Evolutionary conservation across 805 yeast species (phyloP).

Genomic region (Ogataea polymorpha): DNA sequence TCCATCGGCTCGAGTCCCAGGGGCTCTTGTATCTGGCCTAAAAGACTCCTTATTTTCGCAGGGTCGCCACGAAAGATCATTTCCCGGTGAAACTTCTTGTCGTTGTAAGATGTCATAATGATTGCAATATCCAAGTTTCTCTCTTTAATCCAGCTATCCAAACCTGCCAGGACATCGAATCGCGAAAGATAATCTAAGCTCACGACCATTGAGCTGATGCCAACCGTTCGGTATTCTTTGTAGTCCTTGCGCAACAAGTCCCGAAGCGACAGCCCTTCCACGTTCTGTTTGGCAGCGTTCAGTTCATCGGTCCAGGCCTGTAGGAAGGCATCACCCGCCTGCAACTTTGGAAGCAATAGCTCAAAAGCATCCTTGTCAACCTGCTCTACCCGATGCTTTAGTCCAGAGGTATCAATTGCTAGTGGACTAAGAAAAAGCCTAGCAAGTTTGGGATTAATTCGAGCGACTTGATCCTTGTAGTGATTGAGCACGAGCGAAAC

Average conservation of each 20-base stretch:
- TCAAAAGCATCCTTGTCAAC: constrained; percentile 50
- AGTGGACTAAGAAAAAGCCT: constrained; percentile 59
- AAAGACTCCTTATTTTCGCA: neutral
- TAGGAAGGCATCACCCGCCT: constrained; percentile 18
- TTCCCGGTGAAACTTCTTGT: constrained; percentile 9
- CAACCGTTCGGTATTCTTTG: constrained; percentile 66
- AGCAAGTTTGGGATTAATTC: constrained; percentile 25
- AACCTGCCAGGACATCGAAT: constrained; percentile 24
- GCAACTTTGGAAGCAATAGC: constrained; percentile 28
- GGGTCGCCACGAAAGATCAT: constrained; percentile 2
- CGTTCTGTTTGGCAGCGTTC: constrained; percentile 54
- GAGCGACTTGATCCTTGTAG: constrained; percentile 12
- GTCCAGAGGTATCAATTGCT: constrained; percentile 70
- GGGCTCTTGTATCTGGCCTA: constrained; percentile 10
- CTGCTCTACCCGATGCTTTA: constrained; percentile 59
- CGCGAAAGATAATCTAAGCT: constrained; percentile 51
- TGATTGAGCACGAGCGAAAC: constrained; percentile 67
- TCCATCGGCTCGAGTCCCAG: constrained; percentile 24
- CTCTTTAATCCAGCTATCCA: constrained; percentile 26
- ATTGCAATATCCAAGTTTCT: constrained; percentile 39
- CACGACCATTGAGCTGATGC: constrained; percentile 75
- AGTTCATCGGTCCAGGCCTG: constrained; percentile 25
- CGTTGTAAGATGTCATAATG: constrained; percentile 47
- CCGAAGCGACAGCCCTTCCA: constrained; percentile 52
- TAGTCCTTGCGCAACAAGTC: constrained; percentile 82